phyloP scores from a whole-genome alignment of 768 basidiomycete species.

The Gautieria morchelliformis region DNA sequence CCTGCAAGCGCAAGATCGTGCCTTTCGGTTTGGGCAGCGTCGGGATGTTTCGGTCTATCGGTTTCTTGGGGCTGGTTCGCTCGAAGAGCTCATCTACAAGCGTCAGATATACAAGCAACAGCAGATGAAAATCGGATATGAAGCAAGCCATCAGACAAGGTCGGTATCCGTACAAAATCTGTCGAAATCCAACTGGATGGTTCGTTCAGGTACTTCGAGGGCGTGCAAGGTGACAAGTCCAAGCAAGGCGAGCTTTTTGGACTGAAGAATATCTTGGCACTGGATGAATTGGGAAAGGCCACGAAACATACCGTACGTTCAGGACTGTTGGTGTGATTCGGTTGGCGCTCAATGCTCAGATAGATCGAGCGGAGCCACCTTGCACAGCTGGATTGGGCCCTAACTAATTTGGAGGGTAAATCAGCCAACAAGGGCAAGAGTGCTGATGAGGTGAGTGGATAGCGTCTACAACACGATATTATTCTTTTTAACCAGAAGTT shows the following conservation, averaged over 20 bases:
- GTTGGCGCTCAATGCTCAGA: background rate
- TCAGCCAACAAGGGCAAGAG: constrained; percentile 32
- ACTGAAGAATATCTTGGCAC: constrained; percentile 72
- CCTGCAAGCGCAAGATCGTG: constrained; percentile 83
- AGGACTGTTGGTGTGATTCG: background rate
- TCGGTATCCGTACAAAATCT: constrained; percentile 17
- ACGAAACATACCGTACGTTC: constrained; percentile 62
- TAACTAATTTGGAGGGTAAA: constrained; percentile 50
- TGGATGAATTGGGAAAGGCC: constrained; percentile 59
- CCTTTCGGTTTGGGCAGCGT: constrained; percentile 79
- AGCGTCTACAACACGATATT: background rate
- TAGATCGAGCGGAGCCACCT: constrained; percentile 75
- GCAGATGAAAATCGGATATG: constrained; percentile 85
- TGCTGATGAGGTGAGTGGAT: constrained; percentile 13
- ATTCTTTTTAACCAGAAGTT: background rate
- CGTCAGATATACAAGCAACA: constrained; percentile 91
- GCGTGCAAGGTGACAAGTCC: constrained; percentile 66
- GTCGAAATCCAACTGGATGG: background rate
- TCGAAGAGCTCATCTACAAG: constrained; percentile 83
- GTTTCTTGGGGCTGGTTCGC: constrained; percentile 75
- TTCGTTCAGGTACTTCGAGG: constrained; percentile 58
- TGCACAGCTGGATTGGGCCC: constrained; percentile 71
- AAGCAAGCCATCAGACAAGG: constrained; percentile 77
- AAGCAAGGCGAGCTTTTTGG: constrained; percentile 82
- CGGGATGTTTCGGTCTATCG: constrained; percentile 80